phyloP scores from a whole-genome alignment of 225 moss, liverwort and hornwort genomes.

The Rhytidiadelphus loreus region DNA sequence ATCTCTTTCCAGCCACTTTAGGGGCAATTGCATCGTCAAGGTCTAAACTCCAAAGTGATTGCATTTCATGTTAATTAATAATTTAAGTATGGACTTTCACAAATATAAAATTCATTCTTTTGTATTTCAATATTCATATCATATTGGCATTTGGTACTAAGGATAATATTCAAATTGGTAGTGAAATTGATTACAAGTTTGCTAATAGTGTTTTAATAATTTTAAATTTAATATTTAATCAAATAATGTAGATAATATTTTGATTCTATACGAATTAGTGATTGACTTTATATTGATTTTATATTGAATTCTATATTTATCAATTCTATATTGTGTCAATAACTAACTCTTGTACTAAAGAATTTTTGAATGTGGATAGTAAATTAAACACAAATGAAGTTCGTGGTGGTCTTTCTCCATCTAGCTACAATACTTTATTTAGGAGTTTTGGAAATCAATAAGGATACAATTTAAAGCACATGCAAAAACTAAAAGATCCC shows the following conservation, averaged over 20 bases:
- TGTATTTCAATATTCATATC: neutral
- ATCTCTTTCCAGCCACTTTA: neutral
- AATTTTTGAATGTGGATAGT: neutral
- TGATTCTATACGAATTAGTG: neutral
- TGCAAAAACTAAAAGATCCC: fast-evolving
- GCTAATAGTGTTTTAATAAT: neutral
- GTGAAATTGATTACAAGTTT: neutral
- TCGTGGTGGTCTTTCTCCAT: fast-evolving
- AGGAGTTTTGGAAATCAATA: neutral
- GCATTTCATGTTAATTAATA: neutral
- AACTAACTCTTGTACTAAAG: neutral
- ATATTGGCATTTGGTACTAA: neutral
- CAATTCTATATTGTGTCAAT: neutral
- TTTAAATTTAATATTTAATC: neutral
- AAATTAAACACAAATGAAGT: neutral
- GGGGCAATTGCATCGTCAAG: neutral
- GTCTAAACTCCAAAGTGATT: neutral
- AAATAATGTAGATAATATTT: neutral
- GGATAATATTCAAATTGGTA: neutral
- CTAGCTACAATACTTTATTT: fast-evolving
- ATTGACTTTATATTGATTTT: neutral
- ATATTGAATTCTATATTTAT: neutral
- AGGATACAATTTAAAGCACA: neutral
- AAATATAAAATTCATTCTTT: neutral
- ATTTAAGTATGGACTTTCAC: neutral